Evolutionary conservation across 2,329 filamentous ascomycete species (phyloP).

Genomic region (Fusarium cicatricum): DNA sequence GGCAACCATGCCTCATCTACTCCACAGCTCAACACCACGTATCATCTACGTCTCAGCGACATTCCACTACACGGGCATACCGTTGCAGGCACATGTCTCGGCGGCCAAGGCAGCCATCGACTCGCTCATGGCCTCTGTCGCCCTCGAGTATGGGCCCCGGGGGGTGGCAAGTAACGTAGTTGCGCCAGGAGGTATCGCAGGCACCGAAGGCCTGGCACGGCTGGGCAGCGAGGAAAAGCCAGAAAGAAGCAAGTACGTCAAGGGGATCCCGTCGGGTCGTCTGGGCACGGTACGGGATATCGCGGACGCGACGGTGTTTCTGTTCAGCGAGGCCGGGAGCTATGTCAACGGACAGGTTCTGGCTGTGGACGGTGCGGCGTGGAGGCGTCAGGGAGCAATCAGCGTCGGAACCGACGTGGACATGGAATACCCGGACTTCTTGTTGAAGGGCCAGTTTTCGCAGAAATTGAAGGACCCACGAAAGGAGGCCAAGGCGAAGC

Average conservation of each 20-base stretch:
- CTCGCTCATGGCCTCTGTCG: constrained; percentile 78
- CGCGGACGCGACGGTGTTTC: constrained; percentile 87
- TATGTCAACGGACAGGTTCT: constrained; percentile 86
- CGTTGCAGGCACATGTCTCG: constrained; percentile 87
- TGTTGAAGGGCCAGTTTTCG: constrained; percentile 48
- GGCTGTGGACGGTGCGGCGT: constrained; percentile 73
- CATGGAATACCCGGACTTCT: constrained; percentile 63
- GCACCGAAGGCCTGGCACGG: constrained; percentile 82
- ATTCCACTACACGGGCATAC: constrained; percentile 87
- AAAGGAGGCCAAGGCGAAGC: constrained; percentile 51
- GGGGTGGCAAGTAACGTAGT: constrained; percentile 91
- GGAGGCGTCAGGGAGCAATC: constrained; percentile 59
- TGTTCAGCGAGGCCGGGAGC: constrained; percentile 86
- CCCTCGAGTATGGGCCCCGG: constrained; percentile 88
- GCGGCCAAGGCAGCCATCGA: constrained; percentile 94
- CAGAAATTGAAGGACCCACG: constrained; percentile 46
- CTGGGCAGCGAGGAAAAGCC: constrained; percentile 55
- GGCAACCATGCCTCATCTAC: constrained; percentile 83
- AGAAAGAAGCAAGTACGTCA: constrained; percentile 46
- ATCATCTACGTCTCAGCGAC: constrained; percentile 92
- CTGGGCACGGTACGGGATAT: constrained; percentile 86
- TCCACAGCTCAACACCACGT: constrained; percentile 78
- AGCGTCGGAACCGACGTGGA: constrained; percentile 56
- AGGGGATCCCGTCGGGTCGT: constrained; percentile 74
- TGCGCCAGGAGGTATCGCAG: constrained; percentile 83